Conservation (phyloP, 306 rosid species). For the Rosa chinensis region DNA sequence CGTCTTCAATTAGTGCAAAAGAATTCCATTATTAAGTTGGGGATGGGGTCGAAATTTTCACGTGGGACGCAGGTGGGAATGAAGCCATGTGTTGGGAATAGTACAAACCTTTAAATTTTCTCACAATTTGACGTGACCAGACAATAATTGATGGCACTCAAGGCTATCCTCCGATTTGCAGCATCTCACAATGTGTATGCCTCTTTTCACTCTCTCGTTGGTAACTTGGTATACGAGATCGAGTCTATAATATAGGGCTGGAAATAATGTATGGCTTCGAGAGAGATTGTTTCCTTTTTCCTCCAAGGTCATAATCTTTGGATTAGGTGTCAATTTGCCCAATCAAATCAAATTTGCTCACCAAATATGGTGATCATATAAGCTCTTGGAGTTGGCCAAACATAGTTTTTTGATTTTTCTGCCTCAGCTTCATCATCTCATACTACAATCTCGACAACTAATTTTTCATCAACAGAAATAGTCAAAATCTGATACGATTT, state of each 20-base stretch:
- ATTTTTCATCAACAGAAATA: no score
- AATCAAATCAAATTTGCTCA: no score
- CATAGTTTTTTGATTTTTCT: no score
- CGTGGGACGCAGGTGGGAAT: constrained; percentile 11
- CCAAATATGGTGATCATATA: no score
- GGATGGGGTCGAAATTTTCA: not conserved
- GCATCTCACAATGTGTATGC: not conserved
- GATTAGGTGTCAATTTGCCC: no score
- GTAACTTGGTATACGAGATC: not conserved
- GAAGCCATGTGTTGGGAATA: not conserved
- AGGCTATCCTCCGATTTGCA: no score
- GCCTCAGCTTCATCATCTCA: no score
- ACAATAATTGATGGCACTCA: not conserved
- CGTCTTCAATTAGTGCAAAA: not conserved
- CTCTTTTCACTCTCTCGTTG: not conserved
- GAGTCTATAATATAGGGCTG: not conserved
- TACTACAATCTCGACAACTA: no score
- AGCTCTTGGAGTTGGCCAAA: no score
- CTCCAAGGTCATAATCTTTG: no score
- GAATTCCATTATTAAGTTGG: not conserved
- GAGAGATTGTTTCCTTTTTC: no score
- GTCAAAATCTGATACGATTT: no score
- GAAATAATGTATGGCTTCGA: not conserved
- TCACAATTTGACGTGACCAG: not conserved
- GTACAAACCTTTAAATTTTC: not conserved